Base-by-base conservation (phyloP, 1,139 yeast genomes). In the Taphrina pruni region DNA sequence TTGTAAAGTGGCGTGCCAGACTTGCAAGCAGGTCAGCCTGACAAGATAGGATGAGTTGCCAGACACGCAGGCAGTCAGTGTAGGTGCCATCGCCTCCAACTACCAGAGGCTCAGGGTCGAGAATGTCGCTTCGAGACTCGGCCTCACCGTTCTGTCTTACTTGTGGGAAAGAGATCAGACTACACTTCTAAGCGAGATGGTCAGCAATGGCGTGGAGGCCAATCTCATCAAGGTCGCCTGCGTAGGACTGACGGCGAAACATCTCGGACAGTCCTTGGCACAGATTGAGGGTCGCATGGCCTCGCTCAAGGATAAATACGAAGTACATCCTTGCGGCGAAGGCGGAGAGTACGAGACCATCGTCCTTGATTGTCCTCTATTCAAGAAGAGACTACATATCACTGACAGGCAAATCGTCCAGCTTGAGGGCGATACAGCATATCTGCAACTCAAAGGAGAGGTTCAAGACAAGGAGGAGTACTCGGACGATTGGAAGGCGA, bases 301-400 rank as follows among this genome's bases (percentile, higher is more conserved):
- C 11, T 81, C 81, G 52, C 80, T 93, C 73, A 89, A 93, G 75
- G 73, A 77, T 11, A 79, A 81, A 78, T 93, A 86, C 77, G 96
- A 93, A 1, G 90, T 93, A 9, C 97, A 94, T 77, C 86, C 94
- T 0, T 94, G 99, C 80, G 99, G 99, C 8, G 99, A 94, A 80
- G 99, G 99, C 26, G 99, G 99, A 0, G 99, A 94, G 78, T 94
- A 92, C 77, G 99, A 94, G 77, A 88, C 97, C 0, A 81, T 93
- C 73, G 98, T 94, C 1, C 81, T 94, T 41, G 97, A 94, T 78
- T 90, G 96, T 1, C 96, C 97, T 0, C 87, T 90, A 71, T 94
- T 94, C 79, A 80, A 79, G 51, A 86, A 86, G 65, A 81, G 79
- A 70, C 77, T 93, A 61, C 81, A 79, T 20, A 79, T 90, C 21